Evolutionary conservation across 2,329 filamentous ascomycete genomes (phyloP).

Genomic region (Lasiodiplodia sp.): DNA sequence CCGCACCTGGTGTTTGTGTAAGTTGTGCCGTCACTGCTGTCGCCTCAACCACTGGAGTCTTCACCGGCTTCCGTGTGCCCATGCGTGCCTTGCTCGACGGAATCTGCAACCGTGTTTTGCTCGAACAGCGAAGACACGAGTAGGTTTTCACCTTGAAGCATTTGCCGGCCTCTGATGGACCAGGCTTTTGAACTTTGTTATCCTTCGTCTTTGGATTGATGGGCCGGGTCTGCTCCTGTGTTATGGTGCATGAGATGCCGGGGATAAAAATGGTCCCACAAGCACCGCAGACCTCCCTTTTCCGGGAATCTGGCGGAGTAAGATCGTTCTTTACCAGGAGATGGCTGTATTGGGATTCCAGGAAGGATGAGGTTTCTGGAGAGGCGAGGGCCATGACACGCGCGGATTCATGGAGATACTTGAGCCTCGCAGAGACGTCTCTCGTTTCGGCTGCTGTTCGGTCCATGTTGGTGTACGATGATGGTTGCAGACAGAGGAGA

Average conservation of each 20-base stretch:
- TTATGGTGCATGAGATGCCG: slow-evolving; percentile 45
- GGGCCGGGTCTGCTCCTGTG: slow-evolving; percentile 28
- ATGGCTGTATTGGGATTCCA: slow-evolving; percentile 41
- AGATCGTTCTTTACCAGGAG: slow-evolving; percentile 39
- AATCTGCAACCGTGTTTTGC: slow-evolving; percentile 38
- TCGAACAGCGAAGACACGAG: slow-evolving; percentile 42
- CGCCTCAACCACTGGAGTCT: slow-evolving; percentile 15
- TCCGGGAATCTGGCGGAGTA: slow-evolving; percentile 33
- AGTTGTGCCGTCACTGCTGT: background rate
- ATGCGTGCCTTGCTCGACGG: slow-evolving; percentile 34
- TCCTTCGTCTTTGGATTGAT: background rate
- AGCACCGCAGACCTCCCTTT: slow-evolving; percentile 41
- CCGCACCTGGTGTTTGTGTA: background rate
- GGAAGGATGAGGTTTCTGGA: slow-evolving; percentile 43
- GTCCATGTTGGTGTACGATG: slow-evolving; percentile 6
- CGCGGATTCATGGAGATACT: slow-evolving; percentile 45
- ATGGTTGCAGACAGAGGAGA: background rate
- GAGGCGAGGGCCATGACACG: slow-evolving; percentile 41
- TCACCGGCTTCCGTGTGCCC: slow-evolving; percentile 35
- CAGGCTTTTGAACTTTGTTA: background rate
- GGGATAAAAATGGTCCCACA: slow-evolving; percentile 48
- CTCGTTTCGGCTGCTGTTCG: slow-evolving; percentile 2
- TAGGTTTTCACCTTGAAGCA: slow-evolving; percentile 37
- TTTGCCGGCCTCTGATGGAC: background rate
- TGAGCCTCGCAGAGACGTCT: slow-evolving; percentile 34